These are phyloP conservation scores for Neonectria hederae DNA, from an alignment of 2,329 filamentous ascomycete genomes.

Conservation along the genomic window DNA sequence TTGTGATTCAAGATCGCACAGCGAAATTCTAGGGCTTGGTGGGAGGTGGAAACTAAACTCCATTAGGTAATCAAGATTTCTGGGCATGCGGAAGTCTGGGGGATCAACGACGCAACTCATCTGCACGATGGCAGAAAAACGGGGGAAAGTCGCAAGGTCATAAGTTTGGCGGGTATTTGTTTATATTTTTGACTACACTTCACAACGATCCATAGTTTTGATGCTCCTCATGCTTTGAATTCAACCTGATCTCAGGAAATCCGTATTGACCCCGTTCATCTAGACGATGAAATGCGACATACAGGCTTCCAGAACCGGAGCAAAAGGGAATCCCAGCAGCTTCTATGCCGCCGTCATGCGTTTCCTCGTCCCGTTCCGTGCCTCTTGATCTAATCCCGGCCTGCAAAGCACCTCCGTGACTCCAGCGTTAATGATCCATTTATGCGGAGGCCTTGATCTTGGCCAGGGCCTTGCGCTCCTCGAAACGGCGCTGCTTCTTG, in stretches of 20 bases:
- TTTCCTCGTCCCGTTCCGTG: conserved; percentile 49
- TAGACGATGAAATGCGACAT: conserved; percentile 68
- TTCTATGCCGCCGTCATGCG: conserved; percentile 54
- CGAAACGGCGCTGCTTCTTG: conserved; percentile 99
- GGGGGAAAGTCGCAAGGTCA: conserved; percentile 2
- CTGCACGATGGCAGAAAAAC: conserved; percentile 6
- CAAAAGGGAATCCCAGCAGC: conserved; percentile 69
- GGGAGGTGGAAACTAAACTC: conserved; percentile 49
- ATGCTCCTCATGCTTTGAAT: conserved; percentile 50
- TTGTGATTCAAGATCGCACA: conserved; percentile 52
- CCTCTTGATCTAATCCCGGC: conserved; percentile 51
- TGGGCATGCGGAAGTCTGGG: conserved; percentile 16
- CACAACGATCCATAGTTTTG: conserved; percentile 45
- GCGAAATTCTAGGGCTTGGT: conserved; percentile 59
- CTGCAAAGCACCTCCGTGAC: conserved; percentile 46
- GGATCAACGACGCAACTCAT: conserved; percentile 20
- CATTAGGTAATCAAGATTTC: conserved; percentile 52
- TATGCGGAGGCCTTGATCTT: conserved; percentile 89
- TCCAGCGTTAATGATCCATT: conserved; percentile 52
- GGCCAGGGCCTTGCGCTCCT: conserved; percentile 95
- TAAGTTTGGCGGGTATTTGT: conserved; percentile 40
- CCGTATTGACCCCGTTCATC: conserved; percentile 74
- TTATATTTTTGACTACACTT: conserved; percentile 46
- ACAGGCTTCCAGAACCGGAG: conserved; percentile 69
- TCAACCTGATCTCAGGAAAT: conserved; percentile 61